These are phyloP conservation scores for Suhomyces choctaworum DNA, from an alignment of 1,139 yeast species.

Conservation along the genomic window DNA sequence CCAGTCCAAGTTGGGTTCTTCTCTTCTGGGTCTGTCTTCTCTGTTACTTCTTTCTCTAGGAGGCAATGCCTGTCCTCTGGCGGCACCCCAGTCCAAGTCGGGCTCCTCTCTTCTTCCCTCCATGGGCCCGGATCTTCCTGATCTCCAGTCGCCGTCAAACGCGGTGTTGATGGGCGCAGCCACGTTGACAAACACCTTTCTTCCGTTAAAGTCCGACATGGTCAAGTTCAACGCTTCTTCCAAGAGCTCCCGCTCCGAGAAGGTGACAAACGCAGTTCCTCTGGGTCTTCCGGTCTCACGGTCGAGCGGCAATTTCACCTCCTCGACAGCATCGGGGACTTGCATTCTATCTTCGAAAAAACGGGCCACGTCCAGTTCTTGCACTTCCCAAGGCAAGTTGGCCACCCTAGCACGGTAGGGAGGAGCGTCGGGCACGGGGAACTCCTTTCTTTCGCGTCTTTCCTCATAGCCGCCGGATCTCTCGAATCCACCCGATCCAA, in stretches of 20 bases:
- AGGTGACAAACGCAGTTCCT: conserved; percentile 88
- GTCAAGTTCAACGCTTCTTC: conserved; percentile 70
- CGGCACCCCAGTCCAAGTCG: conserved; percentile 37
- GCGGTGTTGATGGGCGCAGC: conserved; percentile 79
- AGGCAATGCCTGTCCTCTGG: conserved; percentile 39
- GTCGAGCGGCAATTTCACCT: conserved; percentile 74
- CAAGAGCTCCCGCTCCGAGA: conserved; percentile 62
- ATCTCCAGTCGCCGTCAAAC: conserved; percentile 49
- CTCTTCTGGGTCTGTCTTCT: conserved; percentile 25
- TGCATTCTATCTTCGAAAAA: conserved; percentile 69
- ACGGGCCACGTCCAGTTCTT: conserved; percentile 63
- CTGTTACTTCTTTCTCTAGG: conserved; percentile 40
- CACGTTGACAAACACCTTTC: conserved; percentile 80
- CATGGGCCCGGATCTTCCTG: conserved; percentile 41
- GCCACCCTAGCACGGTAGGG: conserved; percentile 89
- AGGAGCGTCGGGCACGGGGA: conserved; percentile 85
- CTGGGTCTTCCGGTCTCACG: conserved; percentile 61
- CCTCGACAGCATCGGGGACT: conserved; percentile 48
- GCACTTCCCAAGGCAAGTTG: conserved; percentile 82
- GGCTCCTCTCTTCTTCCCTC: conserved; percentile 25
- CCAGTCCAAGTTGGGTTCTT: conserved; percentile 53
- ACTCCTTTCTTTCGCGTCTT: conserved; percentile 58
- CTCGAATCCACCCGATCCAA: conserved; percentile 9
- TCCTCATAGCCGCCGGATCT: conserved; percentile 12
- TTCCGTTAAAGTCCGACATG: conserved; percentile 65